These are phyloP conservation scores for Nigrospora oryzae DNA, from an alignment of 2,329 filamentous ascomycete genomes.

Conservation along the genomic window DNA sequence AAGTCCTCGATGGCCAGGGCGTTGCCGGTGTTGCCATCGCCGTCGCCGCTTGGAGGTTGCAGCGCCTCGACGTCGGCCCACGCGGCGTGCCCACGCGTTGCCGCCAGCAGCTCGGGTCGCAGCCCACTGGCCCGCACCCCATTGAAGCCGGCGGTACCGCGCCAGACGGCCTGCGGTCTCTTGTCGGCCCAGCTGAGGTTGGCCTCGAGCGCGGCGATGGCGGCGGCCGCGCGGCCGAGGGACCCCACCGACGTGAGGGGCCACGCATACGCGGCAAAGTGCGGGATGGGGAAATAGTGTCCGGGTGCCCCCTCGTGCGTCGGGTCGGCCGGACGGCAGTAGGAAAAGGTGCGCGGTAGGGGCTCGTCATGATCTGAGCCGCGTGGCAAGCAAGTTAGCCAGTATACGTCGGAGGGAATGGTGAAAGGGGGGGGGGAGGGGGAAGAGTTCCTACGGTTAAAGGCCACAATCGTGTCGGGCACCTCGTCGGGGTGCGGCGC, in stretches of 20 bases:
- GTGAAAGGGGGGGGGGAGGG: too few relatives aligned
- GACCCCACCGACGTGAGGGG: constrained; percentile 39
- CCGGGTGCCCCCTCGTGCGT: constrained; percentile 12
- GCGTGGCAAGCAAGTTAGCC: too few relatives aligned
- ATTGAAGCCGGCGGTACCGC: constrained; percentile 43
- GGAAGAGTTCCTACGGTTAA: constrained; percentile 23
- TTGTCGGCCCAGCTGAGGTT: constrained; percentile 21
- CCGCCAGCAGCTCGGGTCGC: constrained; percentile 29
- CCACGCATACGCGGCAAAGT: constrained; percentile 49
- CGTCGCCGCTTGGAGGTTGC: constrained; percentile 19
- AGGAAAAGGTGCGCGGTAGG: constrained; percentile 38
- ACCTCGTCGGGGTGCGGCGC: constrained; percentile 29
- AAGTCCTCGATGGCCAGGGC: constrained; percentile 39
- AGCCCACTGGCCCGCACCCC: constrained; percentile 29
- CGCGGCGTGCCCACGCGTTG: constrained; percentile 15
- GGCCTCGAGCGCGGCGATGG: constrained; percentile 28
- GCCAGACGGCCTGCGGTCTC: constrained; percentile 36
- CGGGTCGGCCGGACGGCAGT: constrained; percentile 35
- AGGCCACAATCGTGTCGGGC: constrained; percentile 42
- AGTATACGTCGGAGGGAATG: too few relatives aligned
- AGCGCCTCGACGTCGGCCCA: constrained; percentile 42
- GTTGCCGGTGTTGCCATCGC: constrained; percentile 28
- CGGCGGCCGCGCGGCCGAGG: constrained; percentile 26
- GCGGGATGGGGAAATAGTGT: constrained; percentile 42
- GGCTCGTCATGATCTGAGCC: constrained; percentile 35